phyloP scores from a whole-genome alignment of 306 rosid species.

The Inga laurina region DNA sequence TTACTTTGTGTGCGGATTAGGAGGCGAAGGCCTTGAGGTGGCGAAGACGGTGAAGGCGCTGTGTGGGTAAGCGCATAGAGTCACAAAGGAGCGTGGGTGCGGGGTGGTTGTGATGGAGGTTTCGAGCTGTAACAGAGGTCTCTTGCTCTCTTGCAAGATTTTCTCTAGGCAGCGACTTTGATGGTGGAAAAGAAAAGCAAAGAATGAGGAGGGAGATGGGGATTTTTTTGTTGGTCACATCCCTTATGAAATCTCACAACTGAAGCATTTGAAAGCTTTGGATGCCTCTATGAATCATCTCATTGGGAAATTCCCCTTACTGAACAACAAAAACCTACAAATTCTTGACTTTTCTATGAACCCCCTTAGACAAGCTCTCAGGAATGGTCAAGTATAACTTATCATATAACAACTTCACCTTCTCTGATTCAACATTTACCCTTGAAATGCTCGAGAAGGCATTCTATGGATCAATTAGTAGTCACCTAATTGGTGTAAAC shows the following conservation, averaged over 20 bases:
- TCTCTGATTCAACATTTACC: constrained; percentile 60
- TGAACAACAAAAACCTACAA: constrained; percentile 49
- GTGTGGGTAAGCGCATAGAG: too few species aligned
- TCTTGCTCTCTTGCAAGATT: too few species aligned
- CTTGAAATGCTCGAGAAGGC: constrained; percentile 47
- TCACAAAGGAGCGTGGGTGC: too few species aligned
- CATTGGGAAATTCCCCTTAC: constrained; percentile 58
- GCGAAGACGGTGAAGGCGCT: too few species aligned
- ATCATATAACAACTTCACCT: constrained; percentile 82
- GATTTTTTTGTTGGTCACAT: constrained; percentile 9
- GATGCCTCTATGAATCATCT: constrained; percentile 29
- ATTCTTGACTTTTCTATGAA: constrained; percentile 76
- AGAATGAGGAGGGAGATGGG: too few species aligned
- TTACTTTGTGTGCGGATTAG: too few species aligned
- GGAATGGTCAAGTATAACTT: constrained; percentile 84
- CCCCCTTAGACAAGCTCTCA: neutral
- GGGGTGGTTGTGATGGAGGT: too few species aligned
- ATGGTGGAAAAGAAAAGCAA: too few species aligned
- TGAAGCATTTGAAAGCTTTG: too few species aligned
- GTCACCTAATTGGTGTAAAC: constrained; percentile 87
- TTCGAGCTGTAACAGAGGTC: too few species aligned
- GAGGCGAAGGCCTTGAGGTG: too few species aligned
- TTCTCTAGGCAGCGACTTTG: too few species aligned
- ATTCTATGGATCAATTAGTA: constrained; percentile 68
- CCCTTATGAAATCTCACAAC: neutral